Conservation (phyloP, 176 grass and related monocot genomes). For the Zea luxurians region DNA sequence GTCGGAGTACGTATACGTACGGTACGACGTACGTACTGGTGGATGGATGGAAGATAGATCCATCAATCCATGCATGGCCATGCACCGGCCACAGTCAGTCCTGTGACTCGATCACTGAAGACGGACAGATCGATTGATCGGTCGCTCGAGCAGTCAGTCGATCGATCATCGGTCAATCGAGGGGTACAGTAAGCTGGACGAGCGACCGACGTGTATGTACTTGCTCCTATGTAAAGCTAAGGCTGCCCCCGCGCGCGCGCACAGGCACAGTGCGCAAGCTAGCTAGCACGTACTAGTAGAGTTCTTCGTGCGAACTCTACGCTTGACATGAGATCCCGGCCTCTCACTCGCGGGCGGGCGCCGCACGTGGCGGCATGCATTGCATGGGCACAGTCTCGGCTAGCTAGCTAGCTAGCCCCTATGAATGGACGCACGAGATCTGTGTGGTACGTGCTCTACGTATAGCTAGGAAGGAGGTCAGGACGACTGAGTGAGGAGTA, state of each 20-base stretch:
- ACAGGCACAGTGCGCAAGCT: not conserved
- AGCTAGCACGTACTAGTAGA: not conserved
- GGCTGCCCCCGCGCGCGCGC: not conserved
- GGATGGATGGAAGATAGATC: no score
- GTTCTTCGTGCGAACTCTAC: not conserved
- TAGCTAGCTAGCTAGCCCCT: not conserved
- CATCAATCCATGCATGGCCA: no score
- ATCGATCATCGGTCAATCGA: no score
- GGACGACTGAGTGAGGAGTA: not conserved
- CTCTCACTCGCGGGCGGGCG: not conserved
- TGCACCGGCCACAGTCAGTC: no score
- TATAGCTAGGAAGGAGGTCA: not conserved
- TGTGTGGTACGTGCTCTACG: not conserved
- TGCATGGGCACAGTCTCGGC: slow-evolving; percentile 14
- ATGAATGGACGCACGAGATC: not conserved
- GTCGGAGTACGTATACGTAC: not conserved
- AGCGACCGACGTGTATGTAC: not conserved
- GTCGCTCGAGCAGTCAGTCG: no score
- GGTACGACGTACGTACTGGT: no score
- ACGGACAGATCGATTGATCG: no score
- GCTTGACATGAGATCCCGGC: no score
- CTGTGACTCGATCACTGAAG: no score
- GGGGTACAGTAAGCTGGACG: no score
- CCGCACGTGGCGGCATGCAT: not conserved
- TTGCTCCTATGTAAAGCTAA: not conserved